Evolutionary conservation across 2,329 filamentous ascomycete species (phyloP), one percentile per base, ranked within the genome.

Genomic region (Penicillium sp.): DNA sequence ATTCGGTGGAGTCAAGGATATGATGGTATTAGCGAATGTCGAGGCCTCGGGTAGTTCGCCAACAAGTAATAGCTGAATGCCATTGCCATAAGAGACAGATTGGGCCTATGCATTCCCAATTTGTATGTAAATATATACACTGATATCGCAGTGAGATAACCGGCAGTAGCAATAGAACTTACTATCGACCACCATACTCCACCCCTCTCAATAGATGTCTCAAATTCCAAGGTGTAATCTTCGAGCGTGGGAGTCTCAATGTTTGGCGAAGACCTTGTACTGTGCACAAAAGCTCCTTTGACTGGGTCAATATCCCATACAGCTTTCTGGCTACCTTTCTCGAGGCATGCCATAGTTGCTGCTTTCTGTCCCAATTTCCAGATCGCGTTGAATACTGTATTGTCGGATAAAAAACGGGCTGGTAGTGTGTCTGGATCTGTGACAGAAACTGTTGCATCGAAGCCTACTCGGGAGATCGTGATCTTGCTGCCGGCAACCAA

Each of bases 131-230:
- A 19, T 11, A 9, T 26, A 26, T 26, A 26, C 7, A 24, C 24
- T 26, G n/a, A 27, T 35, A 7, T 5, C 11, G n/a, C 4, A 19
- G 19, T 10, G 9, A 41, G 9, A 11, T 9, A 16, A 39, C 19
- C 5, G n/a, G 21, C 4, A 19, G 19, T 11, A 11, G 7, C 21
- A 13, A 27, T 10, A 27, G 26, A 27, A 45, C 52, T 33, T 35
- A 54, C 52, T 27, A 54, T 35, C 29, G 52, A 48, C 52, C 52
- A 54, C 52, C 52, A 54, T 11, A 54, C n/a, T 14, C 52, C 52
- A 33, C 22, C 35, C 24, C 52, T 48, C 19, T 54, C 52, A 35
- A 54, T 48, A 21, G 21, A 48, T 11, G 52, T 33, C 8, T 54
- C 52, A 16, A 54, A 54, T 21, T 43, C 13, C 26, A 54, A 24